phyloP scores from a whole-genome alignment of 768 basidiomycete species.

The Russula earlei region DNA sequence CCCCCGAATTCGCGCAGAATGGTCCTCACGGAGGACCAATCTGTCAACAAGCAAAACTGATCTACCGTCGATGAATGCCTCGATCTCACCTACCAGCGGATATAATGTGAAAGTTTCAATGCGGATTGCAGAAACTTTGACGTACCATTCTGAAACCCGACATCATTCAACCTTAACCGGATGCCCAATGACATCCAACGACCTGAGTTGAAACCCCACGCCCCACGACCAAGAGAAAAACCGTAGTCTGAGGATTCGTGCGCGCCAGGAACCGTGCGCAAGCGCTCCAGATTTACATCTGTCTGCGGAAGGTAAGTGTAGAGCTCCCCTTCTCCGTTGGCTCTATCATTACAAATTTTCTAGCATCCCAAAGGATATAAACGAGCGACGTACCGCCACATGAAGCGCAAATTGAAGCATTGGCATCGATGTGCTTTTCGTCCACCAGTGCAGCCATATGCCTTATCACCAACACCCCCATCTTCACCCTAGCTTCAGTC shows the following conservation, averaged over 20 bases:
- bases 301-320: not conserved
- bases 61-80: not conserved
- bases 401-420: slow-evolving; percentile 61
- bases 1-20: not conserved
- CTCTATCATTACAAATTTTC: not conserved
- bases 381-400: slow-evolving; percentile 68
- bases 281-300: not conserved
- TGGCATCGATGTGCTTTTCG: slow-evolving; percentile 49
- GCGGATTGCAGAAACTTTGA: not conserved
- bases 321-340: not conserved
- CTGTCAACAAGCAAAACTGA: not conserved
- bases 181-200: slow-evolving; percentile 56
- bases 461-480: not conserved
- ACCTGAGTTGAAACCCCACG: slow-evolving; percentile 44
- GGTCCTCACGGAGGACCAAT: not conserved
- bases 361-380: slow-evolving; percentile 35
- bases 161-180: slow-evolving; percentile 59
- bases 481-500: not conserved
- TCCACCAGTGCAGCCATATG: slow-evolving; percentile 36
- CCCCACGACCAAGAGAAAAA: slow-evolving; percentile 30
- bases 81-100: not conserved
- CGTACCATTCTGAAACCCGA: slow-evolving; percentile 39
- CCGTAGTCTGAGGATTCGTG: not conserved
- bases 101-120: not conserved
- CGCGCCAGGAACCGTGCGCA: not conserved